Evolutionary conservation across 208 protist genomes (phyloP), one percentile per base, ranked within the genome.

Genomic region (Angomonas desouzai): DNA sequence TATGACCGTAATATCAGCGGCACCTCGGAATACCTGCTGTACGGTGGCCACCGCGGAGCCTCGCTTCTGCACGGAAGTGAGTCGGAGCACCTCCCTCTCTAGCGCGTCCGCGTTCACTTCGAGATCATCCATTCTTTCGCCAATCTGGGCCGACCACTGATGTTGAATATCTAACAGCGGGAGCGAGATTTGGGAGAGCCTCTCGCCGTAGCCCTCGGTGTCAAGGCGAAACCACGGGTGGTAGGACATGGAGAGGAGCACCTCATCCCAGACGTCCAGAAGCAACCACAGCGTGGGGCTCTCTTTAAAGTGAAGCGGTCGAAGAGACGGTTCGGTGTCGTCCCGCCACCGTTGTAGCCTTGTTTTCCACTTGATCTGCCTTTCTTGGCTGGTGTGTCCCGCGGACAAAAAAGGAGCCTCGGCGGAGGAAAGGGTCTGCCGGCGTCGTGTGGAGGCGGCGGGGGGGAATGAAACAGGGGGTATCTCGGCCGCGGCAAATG

Each of bases 241-340:
- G 36, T 81, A 87, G 13, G 77, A 65, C 45, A 83, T 81, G 18
- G 60, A 47, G 11, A 88, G 75, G 45, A 94, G 51, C 36, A 61
- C 64, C 58, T 91, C 81, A 33, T 88, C 79, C 83, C 83, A 89
- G 20, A 79, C 66, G 51, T 82, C 82, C 43, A 88, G 68, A 16
- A 91, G 20, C 27, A 91, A 68, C 79, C 82, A 87, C 27, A 89
- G 53, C 27, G 71, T 33, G 43, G 81, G 72, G 30, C 66, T 62
- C 6, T 55, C 67, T 2, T 40, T 29, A 16, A 74, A 73, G 55
- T 73, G 29, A 0, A 25, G 27, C 38, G 77, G 74, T 43, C 64
- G 58, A 56, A 76, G 64, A 45, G 69, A 57, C 3, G 55, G 29
- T 1, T 63, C 38, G 28, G 74, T 59, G 6, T 22, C 33, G 27